Evolutionary conservation across 176 grass and related monocot species (phyloP).

Genomic region (Carex kokanica): DNA sequence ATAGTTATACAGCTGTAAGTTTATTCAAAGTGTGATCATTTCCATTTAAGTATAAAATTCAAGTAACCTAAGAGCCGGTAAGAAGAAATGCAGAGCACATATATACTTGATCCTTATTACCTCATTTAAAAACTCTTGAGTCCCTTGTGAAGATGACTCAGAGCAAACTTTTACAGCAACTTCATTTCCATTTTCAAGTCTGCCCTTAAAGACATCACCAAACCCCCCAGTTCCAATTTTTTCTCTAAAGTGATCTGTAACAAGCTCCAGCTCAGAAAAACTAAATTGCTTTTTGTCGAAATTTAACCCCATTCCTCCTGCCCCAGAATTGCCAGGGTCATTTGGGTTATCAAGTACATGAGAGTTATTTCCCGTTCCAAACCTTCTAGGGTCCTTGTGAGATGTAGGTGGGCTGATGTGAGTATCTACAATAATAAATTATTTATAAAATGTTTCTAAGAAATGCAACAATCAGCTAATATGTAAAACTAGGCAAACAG

Average conservation of each 20-base stretch:
- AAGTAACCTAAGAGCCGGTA: no score
- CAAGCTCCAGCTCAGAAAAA: constrained; percentile 30
- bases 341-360: background rate
- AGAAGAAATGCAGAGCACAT: no score
- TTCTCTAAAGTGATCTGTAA: constrained; percentile 35
- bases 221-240: constrained; percentile 44
- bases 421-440: background rate
- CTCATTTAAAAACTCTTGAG: constrained; percentile 54
- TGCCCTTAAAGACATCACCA: constrained; percentile 41
- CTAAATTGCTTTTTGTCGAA: constrained; percentile 38
- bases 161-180: constrained; percentile 49
- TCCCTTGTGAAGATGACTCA: constrained; percentile 37
- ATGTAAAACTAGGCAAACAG: background rate
- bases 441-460: background rate
- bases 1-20: background rate
- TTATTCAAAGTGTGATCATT: background rate
- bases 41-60: background rate
- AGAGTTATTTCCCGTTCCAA: background rate
- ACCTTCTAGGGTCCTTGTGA: background rate
- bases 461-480: background rate
- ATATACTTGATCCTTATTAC: background rate
- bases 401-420: background rate
- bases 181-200: constrained; percentile 37
- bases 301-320: background rate
- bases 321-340: background rate